phyloP scores from a whole-genome alignment of 805 yeast genomes.

The Candida coquimbonensis region DNA sequence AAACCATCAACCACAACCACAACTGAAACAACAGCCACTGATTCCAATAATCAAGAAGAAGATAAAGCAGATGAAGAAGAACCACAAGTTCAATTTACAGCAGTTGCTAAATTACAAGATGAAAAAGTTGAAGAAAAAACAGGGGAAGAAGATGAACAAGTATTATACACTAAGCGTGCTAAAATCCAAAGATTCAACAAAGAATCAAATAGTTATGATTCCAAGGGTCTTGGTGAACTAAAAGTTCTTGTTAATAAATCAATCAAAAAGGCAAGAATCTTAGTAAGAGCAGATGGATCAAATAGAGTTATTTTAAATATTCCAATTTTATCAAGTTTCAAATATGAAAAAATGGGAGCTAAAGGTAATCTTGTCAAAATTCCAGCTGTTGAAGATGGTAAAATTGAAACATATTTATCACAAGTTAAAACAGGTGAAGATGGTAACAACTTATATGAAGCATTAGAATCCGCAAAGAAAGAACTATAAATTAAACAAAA shows the following conservation, averaged over 20 bases:
- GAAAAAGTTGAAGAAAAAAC: conserved; percentile 49
- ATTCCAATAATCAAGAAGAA: not conserved
- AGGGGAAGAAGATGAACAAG: conserved; percentile 81
- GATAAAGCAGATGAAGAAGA: conserved; percentile 37
- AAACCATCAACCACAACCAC: conserved; percentile 15
- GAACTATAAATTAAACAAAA: not conserved
- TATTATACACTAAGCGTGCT: conserved; percentile 57
- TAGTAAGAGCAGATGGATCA: conserved; percentile 86
- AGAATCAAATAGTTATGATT: conserved; percentile 44
- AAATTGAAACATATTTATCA: conserved; percentile 59
- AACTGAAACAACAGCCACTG: not conserved
- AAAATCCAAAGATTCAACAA: conserved; percentile 59
- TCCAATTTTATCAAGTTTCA: conserved; percentile 47
- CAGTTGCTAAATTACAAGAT: conserved; percentile 38
- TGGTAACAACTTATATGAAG: conserved; percentile 44
- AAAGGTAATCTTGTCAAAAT: conserved; percentile 61
- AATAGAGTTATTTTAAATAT: conserved; percentile 71
- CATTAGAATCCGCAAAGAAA: conserved; percentile 18
- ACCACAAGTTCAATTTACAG: conserved; percentile 40
- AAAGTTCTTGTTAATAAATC: conserved; percentile 58
- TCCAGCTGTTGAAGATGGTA: conserved; percentile 53
- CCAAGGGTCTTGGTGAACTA: conserved; percentile 77
- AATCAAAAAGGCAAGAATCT: conserved; percentile 56
- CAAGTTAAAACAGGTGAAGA: conserved; percentile 74
- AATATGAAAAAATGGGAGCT: conserved; percentile 49